Base-by-base conservation (phyloP, 805 yeast species). In the Jamesozyma spencerorum region DNA sequence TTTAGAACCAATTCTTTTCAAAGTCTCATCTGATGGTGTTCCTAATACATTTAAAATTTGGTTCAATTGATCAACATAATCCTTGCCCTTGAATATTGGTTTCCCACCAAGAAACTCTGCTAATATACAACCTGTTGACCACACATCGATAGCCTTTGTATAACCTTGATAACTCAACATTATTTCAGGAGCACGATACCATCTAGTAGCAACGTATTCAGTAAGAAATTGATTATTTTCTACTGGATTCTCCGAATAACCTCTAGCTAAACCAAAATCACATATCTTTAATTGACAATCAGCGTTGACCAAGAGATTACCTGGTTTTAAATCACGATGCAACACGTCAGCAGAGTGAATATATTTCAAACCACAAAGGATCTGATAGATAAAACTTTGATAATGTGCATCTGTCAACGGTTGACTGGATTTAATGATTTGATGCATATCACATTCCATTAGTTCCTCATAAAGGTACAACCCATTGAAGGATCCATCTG, bases 371-470 rank as follows among this genome's bases (percentile, higher is more conserved):
- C 97, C 98, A 53, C 96, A 87, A 44, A 90, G 69, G 24, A 85
- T 83, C 65, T 90, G 97, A 60, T 92, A 92, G 14, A 85, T 74
- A 55, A 92, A 92, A 47, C 85, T 79, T 65, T 92, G 98, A 62
- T 85, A 88, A 62, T 92, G 98, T 26, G 88, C 85, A 59, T 92
- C 97, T 1, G 96, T 85, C 49, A 92, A 69, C 0, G 94, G 84
- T 62, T 92, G 97, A 17, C 88, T 90, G 10, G 95, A 84, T 50
- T 94, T 74, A 47, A 92, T 90, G 54, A 92, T 92, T 62, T 90
- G 97, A 63, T 90, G 96, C 86, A 92, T 81, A 62, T 92, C 98
- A 64, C 97, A 90, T 62, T 90, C 97, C 97, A 92, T 92, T 53
- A 90, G 69, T 63, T 90, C 98, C 62, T 92, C 98, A 56, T 92